Evolutionary conservation across 495 filamentous ascomycete species (phyloP).

Genomic region (Penicillium bialowiezense): DNA sequence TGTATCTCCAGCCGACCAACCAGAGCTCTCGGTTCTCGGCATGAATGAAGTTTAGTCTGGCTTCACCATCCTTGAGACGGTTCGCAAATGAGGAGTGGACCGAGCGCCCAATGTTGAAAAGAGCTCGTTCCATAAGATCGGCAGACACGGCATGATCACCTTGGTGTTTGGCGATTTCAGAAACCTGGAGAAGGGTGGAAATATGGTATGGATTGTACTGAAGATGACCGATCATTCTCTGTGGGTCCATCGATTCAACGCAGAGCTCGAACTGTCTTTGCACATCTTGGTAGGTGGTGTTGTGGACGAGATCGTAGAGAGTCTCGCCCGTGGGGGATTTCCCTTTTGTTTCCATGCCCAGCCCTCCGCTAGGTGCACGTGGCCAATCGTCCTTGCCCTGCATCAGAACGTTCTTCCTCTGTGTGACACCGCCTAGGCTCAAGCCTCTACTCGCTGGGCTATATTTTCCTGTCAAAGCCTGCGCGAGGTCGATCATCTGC

Average conservation of each 20-base stretch:
- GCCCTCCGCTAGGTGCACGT: slow-evolving; percentile 69
- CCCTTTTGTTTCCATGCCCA: slow-evolving; percentile 75
- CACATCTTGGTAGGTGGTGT: slow-evolving; percentile 67
- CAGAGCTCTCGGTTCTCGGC: slow-evolving; percentile 90
- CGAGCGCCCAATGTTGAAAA: slow-evolving; percentile 90
- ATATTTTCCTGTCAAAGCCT: slow-evolving; percentile 61
- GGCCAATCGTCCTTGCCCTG: slow-evolving; percentile 93
- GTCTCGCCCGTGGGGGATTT: slow-evolving; percentile 47
- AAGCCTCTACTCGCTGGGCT: slow-evolving; percentile 54
- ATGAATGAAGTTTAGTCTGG: slow-evolving; percentile 71
- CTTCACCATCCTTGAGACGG: slow-evolving; percentile 73
- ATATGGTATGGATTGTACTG: slow-evolving; percentile 85
- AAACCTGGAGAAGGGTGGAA: slow-evolving; percentile 88
- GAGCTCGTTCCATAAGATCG: slow-evolving; percentile 84
- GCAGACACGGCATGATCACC: slow-evolving; percentile 79
- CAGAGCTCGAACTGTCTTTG: slow-evolving; percentile 74
- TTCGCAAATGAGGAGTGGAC: slow-evolving; percentile 74
- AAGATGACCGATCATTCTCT: slow-evolving; percentile 62
- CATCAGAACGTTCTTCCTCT: slow-evolving; percentile 78
- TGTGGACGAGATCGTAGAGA: slow-evolving; percentile 72
- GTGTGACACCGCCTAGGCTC: slow-evolving; percentile 64
- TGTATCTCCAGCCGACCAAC: slow-evolving; percentile 85
- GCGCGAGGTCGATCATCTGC: slow-evolving; percentile 65
- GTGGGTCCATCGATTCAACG: slow-evolving; percentile 79
- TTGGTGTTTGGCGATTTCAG: slow-evolving; percentile 86